Evolutionary conservation across 2,329 filamentous ascomycete species (phyloP), one percentile per base, ranked within the genome.

Genomic region (Knufia petricola): DNA sequence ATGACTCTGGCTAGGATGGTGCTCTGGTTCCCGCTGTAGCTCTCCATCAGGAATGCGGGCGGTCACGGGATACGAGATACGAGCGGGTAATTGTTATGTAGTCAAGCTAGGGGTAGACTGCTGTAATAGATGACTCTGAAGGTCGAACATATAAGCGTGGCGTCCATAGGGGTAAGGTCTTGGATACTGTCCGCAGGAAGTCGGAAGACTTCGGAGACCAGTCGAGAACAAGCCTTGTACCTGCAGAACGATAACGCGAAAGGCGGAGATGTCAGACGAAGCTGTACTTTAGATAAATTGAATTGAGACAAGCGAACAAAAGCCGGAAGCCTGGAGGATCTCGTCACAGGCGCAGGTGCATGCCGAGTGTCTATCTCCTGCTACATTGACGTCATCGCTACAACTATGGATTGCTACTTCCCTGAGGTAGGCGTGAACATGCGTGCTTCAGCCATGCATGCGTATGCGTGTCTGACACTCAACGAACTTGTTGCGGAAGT

Each of bases 1-100:
- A 58, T 34, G 28, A 43, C 13, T 52, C 53, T 13, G 53, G 50
- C 21, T 55, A 43, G 52, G 10, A 12, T 13, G 10, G 4, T 19
- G 2, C 31, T 13, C 23, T n/a, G 4, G 6, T 15, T 19, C 30
- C 19, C 3, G 34, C 24, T 45, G 38, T 28, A 26, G n/a, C 24
- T 8, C 23, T 15, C 13, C 8, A 31, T 15, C 10, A 12, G 12
- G 13, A n/a, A 19, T n/a, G 20, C 23, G n/a, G 24, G 26, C 10
- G 15, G 20, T 34, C 40, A 41, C 41, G 41, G 23, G 42, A 46
- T 45, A 50, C 48, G 48, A 45, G 24, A 24, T 50, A 46, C 48
- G 48, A 23, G 15, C 19, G 7, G 19, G 30, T 8, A 8, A 3
- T 42, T 24, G 6, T 13, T 42, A 12, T 42, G 9, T 8, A 46